Percentiles rank a stretch among this genome's conserved stretches.
Conservation (phyloP, 805 yeast species). For the Blastobotrys parvus region DNA sequence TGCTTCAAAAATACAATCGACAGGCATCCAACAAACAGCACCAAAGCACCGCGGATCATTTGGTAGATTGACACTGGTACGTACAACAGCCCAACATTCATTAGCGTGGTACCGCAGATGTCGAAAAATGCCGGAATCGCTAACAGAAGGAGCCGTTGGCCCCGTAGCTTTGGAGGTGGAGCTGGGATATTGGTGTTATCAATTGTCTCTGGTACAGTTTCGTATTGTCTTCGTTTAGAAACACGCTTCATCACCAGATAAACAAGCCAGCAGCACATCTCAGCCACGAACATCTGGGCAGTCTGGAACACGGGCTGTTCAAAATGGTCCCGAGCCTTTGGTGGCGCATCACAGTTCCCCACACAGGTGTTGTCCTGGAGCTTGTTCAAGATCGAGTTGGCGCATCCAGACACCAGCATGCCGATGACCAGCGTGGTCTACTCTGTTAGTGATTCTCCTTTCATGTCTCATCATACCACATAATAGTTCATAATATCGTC, state of each 20-base stretch:
- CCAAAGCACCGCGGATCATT: conserved; percentile 76
- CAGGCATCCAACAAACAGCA: conserved; percentile 65
- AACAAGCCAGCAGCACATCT: conserved; percentile 41
- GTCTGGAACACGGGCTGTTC: conserved; percentile 78
- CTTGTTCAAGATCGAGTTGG: conserved; percentile 67
- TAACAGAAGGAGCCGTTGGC: conserved; percentile 29
- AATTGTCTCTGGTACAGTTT: neutral
- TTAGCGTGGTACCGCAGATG: conserved; percentile 60
- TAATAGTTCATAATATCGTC: neutral
- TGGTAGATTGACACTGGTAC: conserved; percentile 76
- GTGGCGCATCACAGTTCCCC: conserved; percentile 36
- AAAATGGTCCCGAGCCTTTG: conserved; percentile 41
- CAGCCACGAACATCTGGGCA: conserved; percentile 75
- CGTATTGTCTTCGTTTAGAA: neutral
- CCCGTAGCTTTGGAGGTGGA: conserved; percentile 13
- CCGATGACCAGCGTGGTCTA: conserved; percentile 34
- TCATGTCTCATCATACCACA: neutral
- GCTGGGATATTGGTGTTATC: neutral
- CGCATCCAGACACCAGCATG: conserved; percentile 58
- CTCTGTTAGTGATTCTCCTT: neutral
- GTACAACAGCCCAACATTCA: conserved; percentile 66
- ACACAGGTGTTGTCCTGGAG: conserved; percentile 72
- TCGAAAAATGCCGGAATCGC: conserved; percentile 67
- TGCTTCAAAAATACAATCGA: conserved; percentile 55
- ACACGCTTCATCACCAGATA: conserved; percentile 26